Base-by-base conservation (phyloP, 2,329 filamentous ascomycete species). In the Volutella citrinella region DNA sequence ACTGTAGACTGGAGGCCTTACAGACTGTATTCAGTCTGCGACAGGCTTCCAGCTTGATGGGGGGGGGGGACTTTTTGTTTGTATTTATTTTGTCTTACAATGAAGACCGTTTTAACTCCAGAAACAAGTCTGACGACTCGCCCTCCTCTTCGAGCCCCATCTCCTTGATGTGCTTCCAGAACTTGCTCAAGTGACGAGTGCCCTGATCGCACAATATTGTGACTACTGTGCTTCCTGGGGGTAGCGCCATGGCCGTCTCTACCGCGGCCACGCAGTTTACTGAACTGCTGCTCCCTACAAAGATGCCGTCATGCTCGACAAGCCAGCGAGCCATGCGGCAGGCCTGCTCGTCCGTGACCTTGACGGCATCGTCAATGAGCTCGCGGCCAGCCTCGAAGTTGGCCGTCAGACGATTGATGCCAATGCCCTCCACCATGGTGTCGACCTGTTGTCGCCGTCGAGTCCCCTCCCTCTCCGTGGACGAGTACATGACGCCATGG, bases 251-350 rank as follows among this genome's bases (percentile, higher is more conserved):
- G 17, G 85, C 86, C 5, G 82, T 72, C 31, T 74, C 74, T 9
- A 86, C 81, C 15, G 87, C 84, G 5, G 85, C 87, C 25, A 87
- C 84, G 72, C 90, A 95, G 60, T 98, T 98, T 32, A 98, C 91
- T n/a, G 90, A 85, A 61, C 86, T 95, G 59, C 88, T 95, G 59
- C 90, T 95, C 8, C 93, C 94, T 24, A 90, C 74, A 54, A 98
- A 98, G 33, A 98, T 82, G 7, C 93, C 93, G 60, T 98, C 93
- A 45, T 90, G 84, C 65, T 97, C 90, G 8, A 96, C 91, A 24
- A 98, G 67, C 88, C 89, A 97, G 43, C 87, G 74, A n/a, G 91
- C 93, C 93, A 98, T 98, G 34, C 74, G 76, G 58, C 87, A 80
- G 10, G 93, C 93, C 68, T 98, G 90, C 30, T 80, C 78, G 61